Conservation (phyloP, 2,329 filamentous ascomycete genomes). For the Ilyonectria robusta region DNA sequence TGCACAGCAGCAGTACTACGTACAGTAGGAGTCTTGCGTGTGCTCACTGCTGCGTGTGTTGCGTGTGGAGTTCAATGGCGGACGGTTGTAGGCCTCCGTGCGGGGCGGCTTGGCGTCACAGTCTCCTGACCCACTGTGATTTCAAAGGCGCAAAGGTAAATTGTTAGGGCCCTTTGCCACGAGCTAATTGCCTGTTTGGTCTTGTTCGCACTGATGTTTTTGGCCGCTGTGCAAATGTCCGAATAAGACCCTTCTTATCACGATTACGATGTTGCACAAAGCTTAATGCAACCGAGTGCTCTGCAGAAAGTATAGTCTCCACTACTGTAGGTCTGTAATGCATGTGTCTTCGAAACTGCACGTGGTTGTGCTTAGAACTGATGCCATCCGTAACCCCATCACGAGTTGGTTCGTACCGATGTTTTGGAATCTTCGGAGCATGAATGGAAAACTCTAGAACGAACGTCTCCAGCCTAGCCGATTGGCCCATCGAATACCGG, state of each 20-base stretch:
- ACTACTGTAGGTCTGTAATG: not conserved
- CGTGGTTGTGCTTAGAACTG: not conserved
- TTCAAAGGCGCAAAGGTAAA: not conserved
- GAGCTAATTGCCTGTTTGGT: not conserved
- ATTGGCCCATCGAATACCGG: not conserved
- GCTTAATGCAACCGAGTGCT: not conserved
- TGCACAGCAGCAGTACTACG: not conserved
- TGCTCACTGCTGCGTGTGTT: not conserved
- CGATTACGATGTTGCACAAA: not conserved
- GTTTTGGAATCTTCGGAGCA: not conserved
- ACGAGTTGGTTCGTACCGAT: not conserved
- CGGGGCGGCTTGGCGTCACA: not conserved
- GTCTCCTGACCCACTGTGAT: not conserved
- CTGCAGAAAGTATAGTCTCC: not conserved
- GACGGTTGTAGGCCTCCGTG: not conserved
- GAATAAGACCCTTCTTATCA: not conserved
- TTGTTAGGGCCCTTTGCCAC: not conserved
- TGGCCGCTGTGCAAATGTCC: not conserved
- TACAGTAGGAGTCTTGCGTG: not conserved
- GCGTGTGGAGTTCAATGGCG: not conserved
- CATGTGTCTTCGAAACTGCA: not conserved
- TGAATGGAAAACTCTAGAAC: not conserved
- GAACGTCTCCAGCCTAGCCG: not conserved
- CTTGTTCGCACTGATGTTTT: not conserved
- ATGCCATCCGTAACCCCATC: not conserved